phyloP scores from a whole-genome alignment of 2,329 filamentous ascomycete genomes.

The Pseudogymnoascus destructans region DNA sequence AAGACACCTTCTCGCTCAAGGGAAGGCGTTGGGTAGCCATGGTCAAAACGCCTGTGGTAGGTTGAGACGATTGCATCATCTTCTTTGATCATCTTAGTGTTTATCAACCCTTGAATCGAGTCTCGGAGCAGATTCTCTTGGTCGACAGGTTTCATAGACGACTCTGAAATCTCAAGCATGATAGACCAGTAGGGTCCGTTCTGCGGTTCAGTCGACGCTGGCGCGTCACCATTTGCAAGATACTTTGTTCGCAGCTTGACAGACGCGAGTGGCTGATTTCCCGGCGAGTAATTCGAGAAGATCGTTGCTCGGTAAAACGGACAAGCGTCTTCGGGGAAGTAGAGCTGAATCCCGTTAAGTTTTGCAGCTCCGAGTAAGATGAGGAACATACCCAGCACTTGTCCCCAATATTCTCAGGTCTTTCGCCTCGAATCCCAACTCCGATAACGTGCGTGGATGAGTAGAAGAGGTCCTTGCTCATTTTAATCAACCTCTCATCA shows the following conservation, averaged over 20 bases:
- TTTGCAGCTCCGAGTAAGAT: not conserved
- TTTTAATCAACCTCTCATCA: conserved; percentile 66
- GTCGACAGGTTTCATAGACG: conserved; percentile 86
- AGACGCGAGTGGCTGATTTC: conserved; percentile 82
- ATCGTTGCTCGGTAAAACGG: conserved; percentile 99
- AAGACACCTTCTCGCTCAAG: conserved; percentile 93
- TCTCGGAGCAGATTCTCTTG: conserved; percentile 73
- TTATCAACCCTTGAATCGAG: conserved; percentile 90
- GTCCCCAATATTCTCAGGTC: conserved; percentile 92
- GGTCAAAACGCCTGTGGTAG: conserved; percentile 95
- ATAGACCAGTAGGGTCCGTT: conserved; percentile 98
- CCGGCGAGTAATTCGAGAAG: conserved; percentile 99
- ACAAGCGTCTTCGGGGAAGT: conserved; percentile 98
- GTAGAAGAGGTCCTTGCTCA: conserved; percentile 90
- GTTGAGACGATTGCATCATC: conserved; percentile 93
- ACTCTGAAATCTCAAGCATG: conserved; percentile 98
- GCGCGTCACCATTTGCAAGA: conserved; percentile 73
- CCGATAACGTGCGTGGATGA: conserved; percentile 95
- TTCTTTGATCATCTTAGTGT: conserved; percentile 90
- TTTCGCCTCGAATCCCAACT: conserved; percentile 80
- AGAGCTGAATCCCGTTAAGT: conserved; percentile 44
- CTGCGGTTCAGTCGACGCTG: conserved; percentile 57
- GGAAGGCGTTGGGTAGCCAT: conserved; percentile 91
- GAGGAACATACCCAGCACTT: conserved; percentile 79
- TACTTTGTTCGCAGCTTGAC: conserved; percentile 79